phyloP scores from a whole-genome alignment of 805 yeast genomes.

The Cyberlindnera japonica region DNA sequence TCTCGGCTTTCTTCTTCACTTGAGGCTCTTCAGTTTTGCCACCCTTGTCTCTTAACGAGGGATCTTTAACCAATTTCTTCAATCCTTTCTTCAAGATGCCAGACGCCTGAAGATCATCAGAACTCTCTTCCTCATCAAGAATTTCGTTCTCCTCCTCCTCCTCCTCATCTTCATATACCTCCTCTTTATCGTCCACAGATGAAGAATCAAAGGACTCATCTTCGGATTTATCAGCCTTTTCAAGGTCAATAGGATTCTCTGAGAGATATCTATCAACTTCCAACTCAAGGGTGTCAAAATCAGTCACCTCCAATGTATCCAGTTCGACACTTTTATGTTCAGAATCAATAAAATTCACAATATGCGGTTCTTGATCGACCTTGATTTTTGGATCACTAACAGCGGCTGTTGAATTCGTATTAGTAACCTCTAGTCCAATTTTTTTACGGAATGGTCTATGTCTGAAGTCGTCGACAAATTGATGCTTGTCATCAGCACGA shows the following conservation, averaged over 20 bases:
- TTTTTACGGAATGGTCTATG: conserved; percentile 13
- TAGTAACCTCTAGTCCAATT: conserved; percentile 13
- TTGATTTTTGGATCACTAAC: too few species aligned
- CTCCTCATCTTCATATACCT: neutral
- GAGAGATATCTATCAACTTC: conserved; percentile 6
- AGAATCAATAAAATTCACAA: neutral
- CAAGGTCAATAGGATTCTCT: conserved; percentile 8
- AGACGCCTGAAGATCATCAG: conserved; percentile 1
- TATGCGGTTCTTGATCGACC: too few species aligned
- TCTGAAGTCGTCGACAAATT: conserved; percentile 13
- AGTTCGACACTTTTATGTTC: neutral
- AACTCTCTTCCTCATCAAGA: neutral
- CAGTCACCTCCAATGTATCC: neutral
- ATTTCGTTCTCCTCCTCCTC: neutral
- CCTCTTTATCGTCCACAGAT: neutral
- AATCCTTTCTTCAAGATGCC: conserved; percentile 6
- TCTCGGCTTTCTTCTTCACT: neutral
- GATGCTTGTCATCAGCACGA: conserved; percentile 15
- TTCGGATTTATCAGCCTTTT: conserved; percentile 1
- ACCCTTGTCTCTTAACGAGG: too few species aligned
- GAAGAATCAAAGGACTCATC: neutral
- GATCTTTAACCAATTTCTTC: conserved; percentile 1
- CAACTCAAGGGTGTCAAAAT: conserved; percentile 7
- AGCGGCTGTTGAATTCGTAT: too few species aligned
- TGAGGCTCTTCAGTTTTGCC: neutral